phyloP scores from a whole-genome alignment of 129 eudicot species.

The Pulicaria dysenterica region DNA sequence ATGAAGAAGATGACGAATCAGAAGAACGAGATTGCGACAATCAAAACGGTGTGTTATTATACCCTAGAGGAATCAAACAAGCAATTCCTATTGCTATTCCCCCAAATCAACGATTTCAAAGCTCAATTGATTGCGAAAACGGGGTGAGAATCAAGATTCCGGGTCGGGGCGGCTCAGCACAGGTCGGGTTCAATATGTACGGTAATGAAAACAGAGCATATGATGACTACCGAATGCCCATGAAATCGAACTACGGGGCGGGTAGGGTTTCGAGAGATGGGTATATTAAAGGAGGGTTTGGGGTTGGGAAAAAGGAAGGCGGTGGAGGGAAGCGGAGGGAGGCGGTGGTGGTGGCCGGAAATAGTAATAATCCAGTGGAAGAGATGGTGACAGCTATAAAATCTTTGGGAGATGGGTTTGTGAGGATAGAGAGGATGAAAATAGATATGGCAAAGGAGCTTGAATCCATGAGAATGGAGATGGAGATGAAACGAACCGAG shows the following conservation, averaged over 20 bases:
- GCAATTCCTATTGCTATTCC: constrained; percentile 22
- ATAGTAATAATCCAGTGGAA: constrained; percentile 33
- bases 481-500: constrained; percentile 86
- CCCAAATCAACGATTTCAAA: constrained; percentile 11
- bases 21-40: background rate
- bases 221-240: constrained; percentile 31
- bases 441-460: constrained; percentile 85
- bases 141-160: constrained; percentile 55
- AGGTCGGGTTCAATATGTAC: background rate
- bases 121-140: constrained; percentile 17
- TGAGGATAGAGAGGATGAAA: constrained; percentile 82
- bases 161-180: background rate
- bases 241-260: constrained; percentile 37
- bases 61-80: constrained; percentile 24
- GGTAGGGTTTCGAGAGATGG: constrained; percentile 41
- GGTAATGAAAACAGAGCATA: constrained; percentile 11
- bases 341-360: constrained; percentile 34
- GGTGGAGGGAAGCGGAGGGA: constrained; percentile 35
- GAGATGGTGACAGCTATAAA: constrained; percentile 73
- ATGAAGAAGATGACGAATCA: constrained; percentile 14
- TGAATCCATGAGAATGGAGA: constrained; percentile 84
- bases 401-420: constrained; percentile 76
- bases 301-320: constrained; percentile 19
- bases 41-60: constrained; percentile 30
- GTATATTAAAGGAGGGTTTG: constrained; percentile 29